Percentiles rank a stretch among this genome's conserved stretches.
These are phyloP conservation scores for Pochonia chlamydosporia DNA, from an alignment of 2,329 filamentous ascomycete species.

Conservation along the genomic window DNA sequence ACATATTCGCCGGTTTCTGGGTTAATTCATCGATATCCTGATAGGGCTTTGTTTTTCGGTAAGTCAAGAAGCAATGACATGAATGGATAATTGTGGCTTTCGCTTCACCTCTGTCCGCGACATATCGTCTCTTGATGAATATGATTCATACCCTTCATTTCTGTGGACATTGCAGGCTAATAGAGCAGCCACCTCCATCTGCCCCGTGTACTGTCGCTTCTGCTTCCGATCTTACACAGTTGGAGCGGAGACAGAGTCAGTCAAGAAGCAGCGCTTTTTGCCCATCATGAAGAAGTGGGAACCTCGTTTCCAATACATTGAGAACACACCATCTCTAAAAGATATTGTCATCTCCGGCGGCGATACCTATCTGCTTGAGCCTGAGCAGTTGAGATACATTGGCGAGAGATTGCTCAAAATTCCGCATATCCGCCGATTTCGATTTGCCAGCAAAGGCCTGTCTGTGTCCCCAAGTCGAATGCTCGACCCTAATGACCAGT, in stretches of 20 bases:
- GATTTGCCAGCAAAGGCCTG: not conserved
- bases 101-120: too few species aligned
- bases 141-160: too few species aligned
- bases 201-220: not conserved
- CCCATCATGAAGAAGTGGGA: not conserved
- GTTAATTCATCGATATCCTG: not conserved
- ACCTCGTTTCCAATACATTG: not conserved
- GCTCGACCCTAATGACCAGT: not conserved
- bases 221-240: not conserved
- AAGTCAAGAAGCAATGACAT: too few species aligned
- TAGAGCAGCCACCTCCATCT: not conserved
- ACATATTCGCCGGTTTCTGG: not conserved
- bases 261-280: not conserved
- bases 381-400: not conserved
- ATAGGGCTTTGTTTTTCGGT: not conserved
- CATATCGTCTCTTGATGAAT: too few species aligned
- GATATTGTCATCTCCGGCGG: not conserved
- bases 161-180: too few species aligned
- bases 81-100: too few species aligned
- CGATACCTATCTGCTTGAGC: not conserved
- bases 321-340: not conserved
- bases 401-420: not conserved
- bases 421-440: not conserved
- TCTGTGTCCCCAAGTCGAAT: not conserved
- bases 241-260: not conserved